phyloP scores from a whole-genome alignment of 1,139 yeast species.

The Hyphopichia pseudoburtonii region DNA sequence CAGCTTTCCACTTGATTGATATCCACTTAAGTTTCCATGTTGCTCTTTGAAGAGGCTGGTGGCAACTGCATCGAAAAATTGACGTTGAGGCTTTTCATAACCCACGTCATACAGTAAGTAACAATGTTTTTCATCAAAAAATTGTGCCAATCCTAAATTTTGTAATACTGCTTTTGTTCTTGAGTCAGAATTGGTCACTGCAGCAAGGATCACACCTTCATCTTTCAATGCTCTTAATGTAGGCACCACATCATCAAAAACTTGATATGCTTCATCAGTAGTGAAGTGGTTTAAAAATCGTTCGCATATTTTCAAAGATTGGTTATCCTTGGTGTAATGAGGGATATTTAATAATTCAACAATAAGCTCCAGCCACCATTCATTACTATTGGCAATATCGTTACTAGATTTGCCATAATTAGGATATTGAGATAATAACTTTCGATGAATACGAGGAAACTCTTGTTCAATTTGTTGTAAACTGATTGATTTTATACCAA shows the following conservation, averaged over 20 bases:
- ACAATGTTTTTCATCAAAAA: constrained; percentile 35
- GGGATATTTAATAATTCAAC: constrained; percentile 37
- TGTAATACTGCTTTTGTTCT: constrained; percentile 43
- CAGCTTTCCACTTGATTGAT: constrained; percentile 5
- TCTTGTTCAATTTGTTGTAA: constrained; percentile 22
- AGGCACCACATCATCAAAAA: constrained; percentile 55
- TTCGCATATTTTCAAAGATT: constrained; percentile 27
- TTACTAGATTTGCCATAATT: constrained; percentile 52
- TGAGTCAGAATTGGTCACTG: constrained; percentile 63
- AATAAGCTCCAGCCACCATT: constrained; percentile 64
- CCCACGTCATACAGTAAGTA: constrained; percentile 59
- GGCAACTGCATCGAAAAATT: constrained; percentile 45
- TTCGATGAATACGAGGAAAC: constrained; percentile 29
- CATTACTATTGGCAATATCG: constrained; percentile 24
- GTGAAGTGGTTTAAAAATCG: constrained; percentile 49
- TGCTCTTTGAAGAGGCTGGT: too few species aligned
- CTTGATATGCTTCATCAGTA: constrained; percentile 49
- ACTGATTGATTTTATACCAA: constrained; percentile 43
- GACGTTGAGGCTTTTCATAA: constrained; percentile 48
- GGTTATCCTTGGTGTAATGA: constrained; percentile 15
- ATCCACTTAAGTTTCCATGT: too few species aligned
- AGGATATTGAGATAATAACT: constrained; percentile 40
- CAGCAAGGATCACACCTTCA: constrained; percentile 38
- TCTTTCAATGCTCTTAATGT: constrained; percentile 35
- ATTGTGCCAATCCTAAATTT: constrained; percentile 43